Conservation (phyloP, 148 eudicot genomes). For the Fagopyrum homotropicum region DNA sequence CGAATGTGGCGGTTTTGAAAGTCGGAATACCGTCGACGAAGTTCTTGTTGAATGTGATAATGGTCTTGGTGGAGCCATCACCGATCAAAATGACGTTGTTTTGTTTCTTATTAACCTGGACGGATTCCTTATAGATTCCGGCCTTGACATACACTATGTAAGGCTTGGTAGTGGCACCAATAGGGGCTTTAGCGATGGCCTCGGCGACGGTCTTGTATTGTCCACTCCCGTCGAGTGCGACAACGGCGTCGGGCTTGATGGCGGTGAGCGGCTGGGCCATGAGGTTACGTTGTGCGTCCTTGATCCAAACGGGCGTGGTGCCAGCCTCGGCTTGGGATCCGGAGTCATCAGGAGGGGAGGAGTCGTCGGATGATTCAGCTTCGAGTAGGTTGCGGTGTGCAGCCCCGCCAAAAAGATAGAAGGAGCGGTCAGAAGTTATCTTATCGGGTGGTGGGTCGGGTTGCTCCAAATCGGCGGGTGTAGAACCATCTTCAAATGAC, state of each 20-base stretch:
- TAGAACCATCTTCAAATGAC: too few relatives aligned
- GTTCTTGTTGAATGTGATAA: not conserved
- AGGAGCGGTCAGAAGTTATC: too few relatives aligned
- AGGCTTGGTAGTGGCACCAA: conserved; percentile 1
- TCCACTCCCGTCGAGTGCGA: conserved; percentile 66
- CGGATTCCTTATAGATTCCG: not conserved
- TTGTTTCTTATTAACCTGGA: not conserved
- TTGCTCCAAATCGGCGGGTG: too few relatives aligned
- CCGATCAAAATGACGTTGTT: conserved; percentile 3
- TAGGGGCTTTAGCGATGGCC: conserved; percentile 37
- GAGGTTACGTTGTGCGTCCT: conserved; percentile 14
- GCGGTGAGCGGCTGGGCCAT: not conserved
- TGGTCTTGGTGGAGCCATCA: conserved; percentile 35
- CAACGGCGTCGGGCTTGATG: conserved; percentile 39
- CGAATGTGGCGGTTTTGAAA: not conserved
- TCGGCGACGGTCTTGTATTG: conserved; percentile 41
- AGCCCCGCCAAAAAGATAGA: not conserved
- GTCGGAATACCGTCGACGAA: conserved; percentile 6
- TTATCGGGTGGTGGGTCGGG: too few relatives aligned
- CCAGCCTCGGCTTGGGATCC: conserved; percentile 11
- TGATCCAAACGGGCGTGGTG: conserved; percentile 23
- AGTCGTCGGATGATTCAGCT: not conserved
- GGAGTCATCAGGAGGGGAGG: conserved; percentile 14
- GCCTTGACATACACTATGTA: conserved; percentile 41
- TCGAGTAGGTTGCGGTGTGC: conserved; percentile 15